Conservation (phyloP, 2,329 filamentous ascomycete genomes). For the Exophiala viscosa region DNA sequence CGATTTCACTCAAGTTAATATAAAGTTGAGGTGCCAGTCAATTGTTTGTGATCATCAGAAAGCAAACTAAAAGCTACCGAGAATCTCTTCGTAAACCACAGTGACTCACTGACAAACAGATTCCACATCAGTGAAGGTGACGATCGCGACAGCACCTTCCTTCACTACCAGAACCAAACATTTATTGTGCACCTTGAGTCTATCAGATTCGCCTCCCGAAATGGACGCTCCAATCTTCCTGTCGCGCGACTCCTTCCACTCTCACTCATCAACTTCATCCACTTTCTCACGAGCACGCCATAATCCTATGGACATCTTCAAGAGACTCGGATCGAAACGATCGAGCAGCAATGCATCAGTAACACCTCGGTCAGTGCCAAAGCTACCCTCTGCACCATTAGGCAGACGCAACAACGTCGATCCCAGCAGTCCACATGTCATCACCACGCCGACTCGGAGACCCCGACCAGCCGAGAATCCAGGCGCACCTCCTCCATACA, state of each 20-base stretch:
- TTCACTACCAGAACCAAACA: neutral
- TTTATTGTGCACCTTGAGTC: neutral
- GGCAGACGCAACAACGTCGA: neutral
- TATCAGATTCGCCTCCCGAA: neutral
- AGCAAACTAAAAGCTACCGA: too few species aligned
- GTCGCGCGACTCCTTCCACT: constrained; percentile 13
- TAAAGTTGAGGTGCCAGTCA: too few species aligned
- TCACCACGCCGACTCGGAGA: constrained; percentile 15
- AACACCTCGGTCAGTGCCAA: neutral
- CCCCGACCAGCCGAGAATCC: constrained; percentile 4
- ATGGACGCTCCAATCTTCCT: constrained; percentile 11
- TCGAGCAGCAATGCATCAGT: neutral
- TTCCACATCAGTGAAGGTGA: neutral
- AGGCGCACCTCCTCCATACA: constrained; percentile 25
- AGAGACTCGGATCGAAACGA: constrained; percentile 16
- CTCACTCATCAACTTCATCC: constrained; percentile 6
- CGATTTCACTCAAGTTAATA: too few species aligned
- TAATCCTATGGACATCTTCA: constrained; percentile 17
- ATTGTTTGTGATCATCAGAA: too few species aligned
- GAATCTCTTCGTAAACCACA: neutral
- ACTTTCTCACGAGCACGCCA: constrained; percentile 2
- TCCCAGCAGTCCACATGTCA: constrained; percentile 12
- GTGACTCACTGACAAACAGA: neutral
- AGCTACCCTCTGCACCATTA: neutral
- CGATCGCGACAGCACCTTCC: neutral